Evolutionary conservation across 257 asterid species (phyloP), one percentile per base, ranked within the genome.

Genomic region (Solanum etuberosum): DNA sequence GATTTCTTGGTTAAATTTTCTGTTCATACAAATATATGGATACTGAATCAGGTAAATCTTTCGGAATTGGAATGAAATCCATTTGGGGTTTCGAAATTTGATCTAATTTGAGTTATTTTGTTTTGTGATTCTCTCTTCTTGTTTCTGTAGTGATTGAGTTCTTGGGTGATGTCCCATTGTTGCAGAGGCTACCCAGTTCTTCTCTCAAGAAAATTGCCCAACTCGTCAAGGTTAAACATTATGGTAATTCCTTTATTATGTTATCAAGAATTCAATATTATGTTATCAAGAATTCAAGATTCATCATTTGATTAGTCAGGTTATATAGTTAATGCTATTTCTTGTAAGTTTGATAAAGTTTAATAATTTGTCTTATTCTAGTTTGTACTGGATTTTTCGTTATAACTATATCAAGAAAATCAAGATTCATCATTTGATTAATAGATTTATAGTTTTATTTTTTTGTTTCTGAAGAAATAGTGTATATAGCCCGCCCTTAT

Each of bases 131-230:
- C 37, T 65, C 4, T 61, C 6, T n/a, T 21, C 20, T 54, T 37
- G 35, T 54, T 25, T 71, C 82, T 84, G 88, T 95, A 95, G 99
- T 97, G 90, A 93, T 94, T 81, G 99, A 94, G 93, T 97, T 94
- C 88, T 89, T 97, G 93, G 97, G 98, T 61, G 87, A 95, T 15
- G 98, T 97, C 86, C 98, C 99, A 32, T 92, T 97, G 95, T 93
- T 97, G 8, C 99, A 97, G 92, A 92, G 93, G 89, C 95, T 97
- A 59, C 99, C 99, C 4, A 87, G 93, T 85, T 94, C 98, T 35
- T 95, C 99, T 23, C 92, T 94, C 38, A 90, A 78, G 91, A 97
- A 88, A 90, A 94, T 97, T 85, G 97, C 99, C 34, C 91, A 92
- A 90, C 71, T 93, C 51, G 95, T 95, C 71, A 85, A 88, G n/a